Percentiles rank a stretch among this genome's conserved stretches.
phyloP scores from a whole-genome alignment of 2,329 filamentous ascomycete genomes.

The Trichoderma oligosporum region DNA sequence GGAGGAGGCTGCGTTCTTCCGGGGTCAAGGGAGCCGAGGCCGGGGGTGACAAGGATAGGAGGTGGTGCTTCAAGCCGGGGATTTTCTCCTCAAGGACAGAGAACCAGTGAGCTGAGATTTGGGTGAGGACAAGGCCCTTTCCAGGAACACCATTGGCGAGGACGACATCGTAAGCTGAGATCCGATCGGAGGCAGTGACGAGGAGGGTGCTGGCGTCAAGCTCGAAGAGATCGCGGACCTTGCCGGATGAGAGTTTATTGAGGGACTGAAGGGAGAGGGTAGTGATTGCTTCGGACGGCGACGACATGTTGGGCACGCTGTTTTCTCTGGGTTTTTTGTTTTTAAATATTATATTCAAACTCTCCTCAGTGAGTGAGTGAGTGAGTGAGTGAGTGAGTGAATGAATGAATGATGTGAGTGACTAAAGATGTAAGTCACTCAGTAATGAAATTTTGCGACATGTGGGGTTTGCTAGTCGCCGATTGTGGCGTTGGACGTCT shows the following conservation, averaged over 20 bases:
- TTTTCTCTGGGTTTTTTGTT: background rate
- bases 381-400: background rate
- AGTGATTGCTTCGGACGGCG: conserved; percentile 7
- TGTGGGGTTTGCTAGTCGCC: conserved; percentile 4
- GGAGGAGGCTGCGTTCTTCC: conserved; percentile 50
- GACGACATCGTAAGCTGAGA: conserved; percentile 86
- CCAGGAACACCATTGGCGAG: conserved; percentile 53
- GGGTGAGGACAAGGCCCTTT: conserved; percentile 52
- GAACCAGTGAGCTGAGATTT: conserved; percentile 52
- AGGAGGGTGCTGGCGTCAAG: conserved; percentile 62
- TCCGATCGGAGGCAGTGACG: conserved; percentile 57
- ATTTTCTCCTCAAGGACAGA: conserved; percentile 42
- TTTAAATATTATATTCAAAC: background rate
- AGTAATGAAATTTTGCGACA: conserved; percentile 1
- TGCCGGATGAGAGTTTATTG: conserved; percentile 45
- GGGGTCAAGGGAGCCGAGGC: conserved; percentile 31
- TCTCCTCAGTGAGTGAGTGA: background rate
- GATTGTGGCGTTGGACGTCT: conserved; percentile 9
- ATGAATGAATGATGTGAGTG: conserved; percentile 1
- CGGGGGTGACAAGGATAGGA: conserved; percentile 45
- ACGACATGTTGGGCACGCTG: background rate
- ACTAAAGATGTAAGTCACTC: conserved; percentile 6
- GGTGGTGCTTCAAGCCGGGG: conserved; percentile 50
- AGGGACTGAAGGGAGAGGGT: conserved; percentile 30
- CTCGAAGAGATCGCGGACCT: conserved; percentile 78